A percentile compares a stretch with the other conserved stretches of the same genome.
phyloP scores from a whole-genome alignment of 108 stramenopile genomes.

The Aurantiochytrium sp. region DNA sequence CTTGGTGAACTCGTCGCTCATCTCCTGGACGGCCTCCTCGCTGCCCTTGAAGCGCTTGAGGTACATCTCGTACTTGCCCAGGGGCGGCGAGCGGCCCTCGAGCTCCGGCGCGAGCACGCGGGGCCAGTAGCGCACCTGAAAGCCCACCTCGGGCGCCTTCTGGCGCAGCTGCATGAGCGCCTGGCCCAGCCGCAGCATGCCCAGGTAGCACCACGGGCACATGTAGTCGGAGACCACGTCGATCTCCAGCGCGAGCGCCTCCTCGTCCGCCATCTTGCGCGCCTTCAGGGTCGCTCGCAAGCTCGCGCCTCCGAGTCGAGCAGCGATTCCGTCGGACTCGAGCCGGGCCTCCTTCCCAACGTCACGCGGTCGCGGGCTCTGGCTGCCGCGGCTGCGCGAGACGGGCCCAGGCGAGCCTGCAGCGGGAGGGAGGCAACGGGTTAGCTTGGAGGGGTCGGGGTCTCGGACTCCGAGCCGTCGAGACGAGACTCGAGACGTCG shows the following conservation, averaged over 20 bases:
- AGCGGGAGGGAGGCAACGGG: too few species aligned
- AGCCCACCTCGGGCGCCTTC: neutral
- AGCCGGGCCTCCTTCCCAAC: too few species aligned
- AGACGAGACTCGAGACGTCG: too few species aligned
- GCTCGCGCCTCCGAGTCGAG: too few species aligned
- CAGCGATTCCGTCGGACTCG: too few species aligned
- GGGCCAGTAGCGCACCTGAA: neutral
- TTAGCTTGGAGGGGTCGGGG: too few species aligned
- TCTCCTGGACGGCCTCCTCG: neutral
- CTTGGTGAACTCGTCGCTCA: neutral
- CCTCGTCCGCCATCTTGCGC: too few species aligned
- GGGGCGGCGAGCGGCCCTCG: neutral
- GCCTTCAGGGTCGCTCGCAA: too few species aligned
- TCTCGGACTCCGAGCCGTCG: too few species aligned
- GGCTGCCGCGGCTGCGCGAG: too few species aligned
- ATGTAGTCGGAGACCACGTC: neutral
- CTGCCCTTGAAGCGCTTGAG: neutral
- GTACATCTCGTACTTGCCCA: slow-evolving; percentile 1
- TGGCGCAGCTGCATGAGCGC: neutral
- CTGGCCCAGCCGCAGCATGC: neutral
- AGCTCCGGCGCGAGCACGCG: neutral
- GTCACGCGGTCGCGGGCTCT: too few species aligned
- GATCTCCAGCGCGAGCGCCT: neutral
- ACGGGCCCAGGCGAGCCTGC: too few species aligned
- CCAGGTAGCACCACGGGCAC: slow-evolving; percentile 25